Evolutionary conservation across 2,329 filamentous ascomycete genomes (phyloP), one percentile per base, ranked within the genome.

Genomic region (Clarireedia monteithiana): DNA sequence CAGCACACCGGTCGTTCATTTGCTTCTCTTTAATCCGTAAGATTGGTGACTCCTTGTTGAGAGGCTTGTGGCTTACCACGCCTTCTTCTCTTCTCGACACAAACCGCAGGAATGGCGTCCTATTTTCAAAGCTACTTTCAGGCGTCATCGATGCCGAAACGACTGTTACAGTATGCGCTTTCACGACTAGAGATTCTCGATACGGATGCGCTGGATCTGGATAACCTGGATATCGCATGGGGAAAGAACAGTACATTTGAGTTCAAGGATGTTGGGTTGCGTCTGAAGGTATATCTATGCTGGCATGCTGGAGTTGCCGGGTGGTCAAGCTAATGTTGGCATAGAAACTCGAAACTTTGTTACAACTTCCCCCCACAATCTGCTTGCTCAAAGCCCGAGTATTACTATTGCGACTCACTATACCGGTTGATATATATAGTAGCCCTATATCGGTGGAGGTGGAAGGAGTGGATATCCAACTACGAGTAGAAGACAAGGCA

Each of bases 401-500:
- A 52, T 74, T 87, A 2, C 77, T 87, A 6, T 80, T 97, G 24
- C 86, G 88, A 65, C 75, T 96, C 53, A 95, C 87, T 6, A 80
- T 97, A 50, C 90, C 92, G 12, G 85, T 94, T 68, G 89, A 96
- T 70, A 85, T 96, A 62, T 91, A 91, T 70, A 86, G 84, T 53
- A 91, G 86, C 63, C 85, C 89, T 27, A 95, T 97, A 68, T 77
- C 81, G 30, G 82, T 92, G 64, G 88, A 96, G 67, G 79, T 92
- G 23, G 84, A 92, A 63, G 91, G 90, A 20, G 82, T 96, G 59
- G 82, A 91, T 62, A 79, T 95, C 34, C 80, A 84, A 58, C 67
- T 89, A 24, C 78, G 77, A 62, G 75, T 89, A 36, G 63, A 74
- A 42, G 63, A 62, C 20, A 47, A 57, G 15, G 60, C 60, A 34